Evolutionary conservation across 305 asterid genomes (phyloP).

Genomic region (Fraxinus nigra): DNA sequence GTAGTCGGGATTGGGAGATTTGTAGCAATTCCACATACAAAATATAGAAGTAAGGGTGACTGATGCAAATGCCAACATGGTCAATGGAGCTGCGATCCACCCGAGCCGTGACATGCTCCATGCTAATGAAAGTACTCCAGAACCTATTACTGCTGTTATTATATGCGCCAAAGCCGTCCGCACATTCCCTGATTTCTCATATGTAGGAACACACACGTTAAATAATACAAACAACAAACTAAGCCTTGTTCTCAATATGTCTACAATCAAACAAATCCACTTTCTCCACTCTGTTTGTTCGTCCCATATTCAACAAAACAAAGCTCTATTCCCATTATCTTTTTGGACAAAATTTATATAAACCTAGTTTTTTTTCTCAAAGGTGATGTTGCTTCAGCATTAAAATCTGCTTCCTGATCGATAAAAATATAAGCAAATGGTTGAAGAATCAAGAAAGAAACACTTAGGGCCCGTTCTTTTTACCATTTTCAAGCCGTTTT

Average conservation of each 20-base stretch:
- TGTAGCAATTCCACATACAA: slow-evolving; percentile 35
- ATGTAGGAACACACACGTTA: not conserved
- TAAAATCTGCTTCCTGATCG: not conserved
- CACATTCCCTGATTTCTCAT: slow-evolving; percentile 25
- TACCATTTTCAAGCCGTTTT: too few species aligned
- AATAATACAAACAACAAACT: not conserved
- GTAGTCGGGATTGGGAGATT: slow-evolving; percentile 30
- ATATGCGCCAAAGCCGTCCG: slow-evolving; percentile 43
- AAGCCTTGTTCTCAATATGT: not conserved
- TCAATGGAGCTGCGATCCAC: slow-evolving; percentile 39
- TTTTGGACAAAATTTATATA: too few species aligned
- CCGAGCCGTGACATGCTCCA: slow-evolving; percentile 44
- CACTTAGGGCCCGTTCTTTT: too few species aligned
- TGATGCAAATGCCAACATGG: slow-evolving; percentile 27
- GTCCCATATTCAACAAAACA: not conserved
- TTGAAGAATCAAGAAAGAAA: not conserved
- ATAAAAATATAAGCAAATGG: not conserved
- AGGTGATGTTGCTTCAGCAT: not conserved
- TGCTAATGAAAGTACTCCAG: slow-evolving; percentile 41
- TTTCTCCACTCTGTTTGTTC: not conserved
- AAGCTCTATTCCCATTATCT: not conserved
- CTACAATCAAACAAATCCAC: not conserved
- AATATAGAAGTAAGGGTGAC: slow-evolving; percentile 21
- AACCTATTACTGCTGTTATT: slow-evolving; percentile 40
- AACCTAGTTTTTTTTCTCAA: not conserved